Conservation (phyloP, 1,284 basidiomycete species). For the Peniophora sp. region DNA sequence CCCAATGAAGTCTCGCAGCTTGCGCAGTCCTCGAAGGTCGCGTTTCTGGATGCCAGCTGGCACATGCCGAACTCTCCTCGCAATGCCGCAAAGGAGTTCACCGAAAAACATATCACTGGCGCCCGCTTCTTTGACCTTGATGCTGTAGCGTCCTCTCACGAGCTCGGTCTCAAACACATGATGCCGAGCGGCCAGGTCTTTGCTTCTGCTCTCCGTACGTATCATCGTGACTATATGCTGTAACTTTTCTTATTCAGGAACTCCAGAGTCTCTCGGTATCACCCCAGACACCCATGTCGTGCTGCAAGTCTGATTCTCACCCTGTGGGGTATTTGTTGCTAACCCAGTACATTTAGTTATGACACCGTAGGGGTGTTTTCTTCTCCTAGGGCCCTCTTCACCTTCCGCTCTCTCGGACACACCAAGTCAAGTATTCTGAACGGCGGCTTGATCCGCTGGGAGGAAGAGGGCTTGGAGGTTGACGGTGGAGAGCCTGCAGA, state of each 20-base stretch:
- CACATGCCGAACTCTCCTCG: slow-evolving; percentile 81
- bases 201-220: slow-evolving; percentile 71
- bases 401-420: slow-evolving; percentile 88
- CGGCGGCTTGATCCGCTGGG: slow-evolving; percentile 85
- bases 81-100: slow-evolving; percentile 57
- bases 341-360: slow-evolving; percentile 44
- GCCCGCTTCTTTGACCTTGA: slow-evolving; percentile 84
- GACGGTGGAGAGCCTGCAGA: slow-evolving; percentile 37
- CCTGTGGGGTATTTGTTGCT: neutral
- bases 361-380: slow-evolving; percentile 86
- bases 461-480: slow-evolving; percentile 59
- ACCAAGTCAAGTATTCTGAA: slow-evolving; percentile 78
- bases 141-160: slow-evolving; percentile 58
- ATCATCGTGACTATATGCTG: neutral
- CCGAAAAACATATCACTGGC: slow-evolving; percentile 61
- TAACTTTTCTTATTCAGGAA: neutral
- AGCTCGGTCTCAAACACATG: slow-evolving; percentile 88
- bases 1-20: slow-evolving; percentile 38
- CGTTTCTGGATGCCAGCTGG: slow-evolving; percentile 76
- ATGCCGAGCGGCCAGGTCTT: slow-evolving; percentile 76
- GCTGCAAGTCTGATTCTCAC: slow-evolving; percentile 36
- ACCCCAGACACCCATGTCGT: slow-evolving; percentile 73
- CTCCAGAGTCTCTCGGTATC: slow-evolving; percentile 69
- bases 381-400: slow-evolving; percentile 84
- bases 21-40: slow-evolving; percentile 19